phyloP scores from a whole-genome alignment of 2,329 filamentous ascomycete genomes.

The Clonostachys chloroleuca region DNA sequence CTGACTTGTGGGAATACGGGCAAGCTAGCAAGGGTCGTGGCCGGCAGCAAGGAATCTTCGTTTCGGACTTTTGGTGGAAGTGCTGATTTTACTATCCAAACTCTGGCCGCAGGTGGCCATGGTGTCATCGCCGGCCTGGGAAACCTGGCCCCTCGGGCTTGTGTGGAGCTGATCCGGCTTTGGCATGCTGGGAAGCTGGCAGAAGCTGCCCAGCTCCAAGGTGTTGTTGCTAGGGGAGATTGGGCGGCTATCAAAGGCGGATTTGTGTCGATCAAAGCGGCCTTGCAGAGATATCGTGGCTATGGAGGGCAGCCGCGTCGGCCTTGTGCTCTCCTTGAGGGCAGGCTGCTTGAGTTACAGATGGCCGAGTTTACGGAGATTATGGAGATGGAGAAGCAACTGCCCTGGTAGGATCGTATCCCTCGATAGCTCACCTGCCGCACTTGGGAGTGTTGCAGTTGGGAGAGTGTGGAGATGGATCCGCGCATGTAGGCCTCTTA shows the following conservation, averaged over 20 bases:
- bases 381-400: conserved; percentile 13
- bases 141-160: conserved; percentile 65
- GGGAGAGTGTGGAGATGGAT: no score
- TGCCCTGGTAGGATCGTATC: not conserved
- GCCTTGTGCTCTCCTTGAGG: conserved; percentile 31
- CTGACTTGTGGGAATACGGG: conserved; percentile 62
- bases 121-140: conserved; percentile 69
- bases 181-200: conserved; percentile 52
- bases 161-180: conserved; percentile 55
- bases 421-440: not conserved
- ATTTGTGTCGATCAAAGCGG: conserved; percentile 65
- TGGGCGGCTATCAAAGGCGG: conserved; percentile 67
- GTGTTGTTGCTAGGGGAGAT: conserved; percentile 60
- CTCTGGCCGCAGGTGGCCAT: conserved; percentile 63
- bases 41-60: conserved; percentile 27
- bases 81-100: conserved; percentile 71
- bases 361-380: conserved; percentile 19
- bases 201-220: conserved; percentile 61
- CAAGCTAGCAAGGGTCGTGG: conserved; percentile 45
- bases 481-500: no score
- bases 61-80: conserved; percentile 72
- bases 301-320: conserved; percentile 59
- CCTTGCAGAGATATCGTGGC: conserved; percentile 54
- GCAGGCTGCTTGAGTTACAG: conserved; percentile 14
- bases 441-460: no score